Base-by-base conservation (phyloP, 768 basidiomycete species). In the Boletus subparvulus region DNA sequence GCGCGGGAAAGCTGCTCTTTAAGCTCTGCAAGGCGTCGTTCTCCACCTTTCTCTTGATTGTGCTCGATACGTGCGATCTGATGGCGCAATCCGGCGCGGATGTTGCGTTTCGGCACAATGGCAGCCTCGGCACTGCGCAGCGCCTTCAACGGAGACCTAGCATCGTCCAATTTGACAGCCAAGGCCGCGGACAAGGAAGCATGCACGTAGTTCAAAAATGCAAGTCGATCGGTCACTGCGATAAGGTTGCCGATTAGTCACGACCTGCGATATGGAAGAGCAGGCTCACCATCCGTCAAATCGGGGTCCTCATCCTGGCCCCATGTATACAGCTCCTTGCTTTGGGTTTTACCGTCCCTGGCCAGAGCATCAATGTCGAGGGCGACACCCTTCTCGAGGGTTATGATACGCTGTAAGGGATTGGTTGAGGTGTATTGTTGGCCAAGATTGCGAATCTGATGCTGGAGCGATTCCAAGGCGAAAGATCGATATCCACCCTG, bases 271-370 rank as follows among this genome's bases (percentile, higher is more conserved):
- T 45, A 44, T 46, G 11, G 49, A 36, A 55, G 35, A 55, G 35
- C 14, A n/a, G 36, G 47, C 79, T 44, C 53, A 86, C 88, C 87
- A 74, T 92, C 92, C 65, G 83, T 91, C 69, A 94, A 58, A 75
- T 94, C 92, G 19, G 80, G 77, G 6, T 73, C 70, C 63, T 92
- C 87, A 1, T 68, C 65, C 68, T 92, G 90, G 13, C 92, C 91
- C 91, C 91, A 94, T 14, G 81, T 82, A 64, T 91, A 94, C 26
- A 93, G 74, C 58, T 93, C 92, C 72, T 92, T 93, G 79, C 89
- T 90, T 67, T 86, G 84, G 1, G 81, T 74, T 67, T 92, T 86
- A 9, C 79, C 65, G 64, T 91, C 85, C 61, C 87, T 82, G 4
- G 84, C 76, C 32, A 86, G 71, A 55, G 77, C 79, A 61, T 92